Base-by-base conservation (phyloP, 2,329 filamentous ascomycete species). In the Elsinoe ampelina region DNA sequence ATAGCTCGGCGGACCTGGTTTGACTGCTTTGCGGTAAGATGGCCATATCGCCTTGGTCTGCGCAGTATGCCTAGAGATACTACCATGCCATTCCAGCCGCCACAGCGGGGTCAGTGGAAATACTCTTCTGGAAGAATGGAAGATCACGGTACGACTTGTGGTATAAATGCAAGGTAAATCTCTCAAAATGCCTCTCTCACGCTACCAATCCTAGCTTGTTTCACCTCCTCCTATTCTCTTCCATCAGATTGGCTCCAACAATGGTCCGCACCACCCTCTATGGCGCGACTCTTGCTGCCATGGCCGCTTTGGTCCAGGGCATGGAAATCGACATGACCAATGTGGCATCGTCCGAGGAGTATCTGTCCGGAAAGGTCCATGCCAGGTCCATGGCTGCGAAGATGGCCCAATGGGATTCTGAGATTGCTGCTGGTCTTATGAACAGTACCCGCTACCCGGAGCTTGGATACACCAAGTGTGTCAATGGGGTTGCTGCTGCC, bases 401-500 rank as follows among this genome's bases (percentile, higher is more conserved):
- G 54, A 62, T 62, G 67, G 65, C 60, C 38, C 65, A 66, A 54
- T 72, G 70, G 71, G 66, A 62, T 5, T 63, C 62, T 20, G 68
- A 72, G 36, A 62, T 65, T 20, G 68, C 63, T 4, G 63, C 67
- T 8, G 72, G 72, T 30, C 58, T 61, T 1, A 71, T 73, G 57
- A 63, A 68, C 7, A 71, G 69, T 41, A 63, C 66, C 2, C 63
- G 67, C 34, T 74, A 68, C 32, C 72, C 71, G 3, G 67, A 68
- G 50, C 66, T 73, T 5, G 70, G 70, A 12, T 73, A 70, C 61
- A 69, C 48, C 52, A 63, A 60, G 45, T 79, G 77, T 60, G 64
- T 69, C 7, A 65, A 75, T 20, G 77, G 77, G 2, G 63, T 71
- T 12, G 76, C 73, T 2, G 70, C 70, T 38, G 75, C 75, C 41